Evolutionary conservation across 208 protist species (phyloP).

Genomic region (Porcisia hertigi): DNA sequence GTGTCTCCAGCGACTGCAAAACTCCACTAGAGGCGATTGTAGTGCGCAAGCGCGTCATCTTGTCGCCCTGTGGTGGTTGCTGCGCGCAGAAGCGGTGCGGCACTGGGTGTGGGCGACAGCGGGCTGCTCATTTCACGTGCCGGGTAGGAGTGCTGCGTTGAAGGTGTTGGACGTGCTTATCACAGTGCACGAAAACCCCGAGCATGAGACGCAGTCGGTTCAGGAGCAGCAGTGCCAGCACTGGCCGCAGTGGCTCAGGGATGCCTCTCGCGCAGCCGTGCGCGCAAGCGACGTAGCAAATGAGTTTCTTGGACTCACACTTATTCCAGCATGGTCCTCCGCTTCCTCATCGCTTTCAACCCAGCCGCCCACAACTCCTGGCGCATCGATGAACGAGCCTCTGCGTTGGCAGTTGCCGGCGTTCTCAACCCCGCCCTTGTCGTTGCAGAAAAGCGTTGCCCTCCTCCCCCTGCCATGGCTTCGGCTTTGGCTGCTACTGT

Average conservation of each 20-base stretch:
- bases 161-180: conserved; percentile 8
- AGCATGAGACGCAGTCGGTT: neutral
- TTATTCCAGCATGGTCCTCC: conserved; percentile 5
- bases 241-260: conserved; percentile 28
- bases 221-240: conserved; percentile 11
- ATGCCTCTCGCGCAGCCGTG: conserved; percentile 37
- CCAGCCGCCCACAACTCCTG: neutral
- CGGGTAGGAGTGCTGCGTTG: neutral
- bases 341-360: neutral
- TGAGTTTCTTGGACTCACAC: conserved; percentile 49
- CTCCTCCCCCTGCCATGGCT: conserved; percentile 48
- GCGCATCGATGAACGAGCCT: neutral
- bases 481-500: conserved; percentile 59
- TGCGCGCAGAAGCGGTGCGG: conserved; percentile 46
- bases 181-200: neutral
- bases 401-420: conserved; percentile 22
- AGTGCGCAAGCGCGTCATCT: conserved; percentile 44
- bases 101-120: conserved; percentile 6
- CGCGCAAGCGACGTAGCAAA: conserved; percentile 41
- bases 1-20: conserved; percentile 22
- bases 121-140: neutral
- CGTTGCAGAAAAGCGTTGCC: conserved; percentile 10
- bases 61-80: conserved; percentile 50
- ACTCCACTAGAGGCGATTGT: conserved; percentile 42
- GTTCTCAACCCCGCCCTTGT: neutral